These are phyloP conservation scores for Blastomyces parvus DNA, from an alignment of 2,329 filamentous ascomycete genomes.

Conservation along the genomic window DNA sequence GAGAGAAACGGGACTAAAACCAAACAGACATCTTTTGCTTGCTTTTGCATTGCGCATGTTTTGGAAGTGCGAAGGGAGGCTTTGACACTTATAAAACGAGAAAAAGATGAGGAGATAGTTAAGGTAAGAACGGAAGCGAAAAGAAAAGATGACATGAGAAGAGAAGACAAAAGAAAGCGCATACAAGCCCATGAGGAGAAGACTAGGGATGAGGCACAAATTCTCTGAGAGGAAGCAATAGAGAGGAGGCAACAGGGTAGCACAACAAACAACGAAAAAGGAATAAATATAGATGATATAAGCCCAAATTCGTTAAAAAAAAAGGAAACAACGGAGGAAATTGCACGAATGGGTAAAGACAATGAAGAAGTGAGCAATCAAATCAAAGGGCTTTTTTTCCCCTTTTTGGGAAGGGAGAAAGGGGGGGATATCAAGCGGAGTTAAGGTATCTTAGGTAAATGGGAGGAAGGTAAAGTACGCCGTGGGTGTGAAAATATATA, in stretches of 20 bases:
- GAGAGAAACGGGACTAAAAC: conserved; percentile 21
- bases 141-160: conserved; percentile 14
- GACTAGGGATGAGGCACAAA: not conserved
- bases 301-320: not conserved
- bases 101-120: conserved; percentile 24
- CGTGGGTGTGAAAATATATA: not conserved
- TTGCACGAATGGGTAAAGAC: not conserved
- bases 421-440: not conserved
- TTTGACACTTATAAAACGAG: not conserved
- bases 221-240: not conserved
- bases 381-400: not conserved
- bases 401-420: no score
- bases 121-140: conserved; percentile 15
- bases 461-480: not conserved
- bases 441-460: not conserved
- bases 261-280: not conserved
- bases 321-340: not conserved
- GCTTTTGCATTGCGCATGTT: conserved; percentile 8
- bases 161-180: conserved; percentile 10
- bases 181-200: not conserved
- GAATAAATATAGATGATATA: not conserved
- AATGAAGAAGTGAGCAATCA: not conserved
- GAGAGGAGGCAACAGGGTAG: not conserved
- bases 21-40: conserved; percentile 21
- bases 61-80: not conserved